A percentile compares a stretch with the other conserved stretches of the same genome.
These are phyloP conservation scores for Dendrobium officinale DNA, from an alignment of 106 monocot genomes.

Conservation along the genomic window DNA sequence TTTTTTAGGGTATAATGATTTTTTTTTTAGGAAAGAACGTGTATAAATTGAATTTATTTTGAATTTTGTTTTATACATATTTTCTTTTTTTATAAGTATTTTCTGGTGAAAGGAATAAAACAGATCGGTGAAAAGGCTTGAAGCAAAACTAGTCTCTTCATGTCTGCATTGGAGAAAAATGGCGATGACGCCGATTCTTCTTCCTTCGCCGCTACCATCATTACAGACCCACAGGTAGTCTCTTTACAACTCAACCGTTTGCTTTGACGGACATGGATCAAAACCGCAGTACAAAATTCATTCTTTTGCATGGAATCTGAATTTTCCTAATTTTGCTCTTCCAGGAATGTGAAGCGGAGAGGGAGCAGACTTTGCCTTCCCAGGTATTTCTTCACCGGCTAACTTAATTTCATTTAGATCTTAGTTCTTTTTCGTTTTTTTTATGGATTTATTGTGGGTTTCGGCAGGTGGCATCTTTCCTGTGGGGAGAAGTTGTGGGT, in stretches of 20 bases:
- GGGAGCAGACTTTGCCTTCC: constrained; percentile 12
- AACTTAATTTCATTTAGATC: not conserved
- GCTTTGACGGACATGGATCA: not conserved
- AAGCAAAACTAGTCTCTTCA: constrained; percentile 1
- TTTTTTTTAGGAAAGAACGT: too few relatives aligned
- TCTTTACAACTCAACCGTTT: constrained; percentile 2
- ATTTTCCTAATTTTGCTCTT: not conserved
- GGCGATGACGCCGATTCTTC: constrained; percentile 5
- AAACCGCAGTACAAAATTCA: not conserved
- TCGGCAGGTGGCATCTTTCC: constrained; percentile 16
- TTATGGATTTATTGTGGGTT: not conserved
- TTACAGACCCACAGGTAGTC: constrained; percentile 13
- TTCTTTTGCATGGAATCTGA: not conserved
- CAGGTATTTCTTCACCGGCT: constrained; percentile 7
- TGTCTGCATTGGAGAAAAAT: constrained; percentile 2
- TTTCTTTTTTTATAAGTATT: not conserved
- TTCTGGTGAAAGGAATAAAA: not conserved
- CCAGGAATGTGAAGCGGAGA: constrained; percentile 18
- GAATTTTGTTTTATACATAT: too few relatives aligned
- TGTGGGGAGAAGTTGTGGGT: constrained; percentile 16
- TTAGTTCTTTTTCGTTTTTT: not conserved
- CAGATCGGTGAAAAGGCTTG: not conserved
- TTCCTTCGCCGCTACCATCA: not conserved
- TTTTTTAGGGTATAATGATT: too few relatives aligned
- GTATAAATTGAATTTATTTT: too few relatives aligned